A percentile compares a stretch with the other conserved stretches of the same genome.
Evolutionary conservation across 1,284 basidiomycete species (phyloP).

Genomic region (Austroboletus olivaceoglutinosus): DNA sequence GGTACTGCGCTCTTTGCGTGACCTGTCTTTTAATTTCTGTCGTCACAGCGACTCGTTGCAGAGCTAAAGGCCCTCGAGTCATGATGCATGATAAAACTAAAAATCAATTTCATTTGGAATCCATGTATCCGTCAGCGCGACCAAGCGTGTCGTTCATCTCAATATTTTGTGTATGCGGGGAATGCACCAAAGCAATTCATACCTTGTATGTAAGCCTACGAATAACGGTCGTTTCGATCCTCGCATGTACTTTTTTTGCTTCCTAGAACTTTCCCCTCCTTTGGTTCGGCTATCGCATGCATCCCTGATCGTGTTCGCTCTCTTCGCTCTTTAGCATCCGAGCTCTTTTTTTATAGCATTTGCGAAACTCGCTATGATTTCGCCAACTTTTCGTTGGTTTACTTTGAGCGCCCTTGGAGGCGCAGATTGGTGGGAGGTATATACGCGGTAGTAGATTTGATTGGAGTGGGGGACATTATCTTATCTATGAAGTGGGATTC

Average conservation of each 20-base stretch:
- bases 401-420: neutral
- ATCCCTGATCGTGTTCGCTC: constrained; percentile 21
- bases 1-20: constrained; percentile 10
- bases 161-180: constrained; percentile 30
- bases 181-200: constrained; percentile 25
- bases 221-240: constrained; percentile 12
- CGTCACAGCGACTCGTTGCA: constrained; percentile 35
- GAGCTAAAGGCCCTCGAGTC: constrained; percentile 38
- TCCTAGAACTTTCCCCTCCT: constrained; percentile 15
- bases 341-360: constrained; percentile 7
- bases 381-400: constrained; percentile 9
- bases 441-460: neutral
- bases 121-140: constrained; percentile 28
- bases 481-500: constrained; percentile 21
- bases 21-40: neutral
- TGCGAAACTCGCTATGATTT: constrained; percentile 7
- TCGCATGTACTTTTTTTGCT: constrained; percentile 25
- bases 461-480: constrained; percentile 8
- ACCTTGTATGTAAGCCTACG: constrained; percentile 33
- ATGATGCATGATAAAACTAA: constrained; percentile 26
- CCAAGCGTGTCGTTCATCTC: constrained; percentile 21
- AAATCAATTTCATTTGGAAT: constrained; percentile 10
- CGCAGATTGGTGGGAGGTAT: neutral
- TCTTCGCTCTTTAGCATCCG: constrained; percentile 9
- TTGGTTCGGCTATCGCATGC: constrained; percentile 19